Conservation (phyloP, 441 rosid species). For the Pelargonium myrrhifolium region DNA sequence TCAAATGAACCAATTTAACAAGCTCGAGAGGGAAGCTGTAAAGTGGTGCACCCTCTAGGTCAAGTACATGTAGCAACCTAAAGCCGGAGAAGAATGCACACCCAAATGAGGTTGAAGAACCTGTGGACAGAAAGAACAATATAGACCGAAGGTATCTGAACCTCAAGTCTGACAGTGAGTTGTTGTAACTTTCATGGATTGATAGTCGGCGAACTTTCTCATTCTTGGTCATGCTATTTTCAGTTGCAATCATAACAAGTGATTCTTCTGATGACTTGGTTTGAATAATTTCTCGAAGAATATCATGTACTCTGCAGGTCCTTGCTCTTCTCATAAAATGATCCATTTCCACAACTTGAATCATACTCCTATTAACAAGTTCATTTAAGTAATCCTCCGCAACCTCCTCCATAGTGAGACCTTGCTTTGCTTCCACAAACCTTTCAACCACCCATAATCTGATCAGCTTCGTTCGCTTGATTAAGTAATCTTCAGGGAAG, state of each 20-base stretch:
- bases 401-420: constrained; percentile 17
- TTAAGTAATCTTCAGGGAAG: constrained; percentile 14
- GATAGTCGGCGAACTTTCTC: constrained; percentile 15
- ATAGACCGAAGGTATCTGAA: background rate
- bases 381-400: constrained; percentile 17
- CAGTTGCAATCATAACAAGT: background rate
- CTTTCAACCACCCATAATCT: constrained; percentile 18
- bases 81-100: background rate
- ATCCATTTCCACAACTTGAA: constrained; percentile 13
- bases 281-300: constrained; percentile 13
- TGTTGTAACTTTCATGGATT: background rate
- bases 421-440: constrained; percentile 15
- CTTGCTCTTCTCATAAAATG: background rate
- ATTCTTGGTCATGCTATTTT: background rate
- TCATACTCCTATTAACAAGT: constrained; percentile 14
- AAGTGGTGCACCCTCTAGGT: constrained; percentile 14
- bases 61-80: constrained; percentile 11
- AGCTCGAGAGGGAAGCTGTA: constrained; percentile 6
- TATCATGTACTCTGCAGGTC: constrained; percentile 11
- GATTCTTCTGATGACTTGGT: constrained; percentile 14
- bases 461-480: constrained; percentile 13
- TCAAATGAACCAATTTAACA: background rate
- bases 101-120: background rate
- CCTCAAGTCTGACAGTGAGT: background rate
- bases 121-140: background rate